Base-by-base conservation (phyloP, 164 flowering plant species). In the Pachysandra terminalis region DNA sequence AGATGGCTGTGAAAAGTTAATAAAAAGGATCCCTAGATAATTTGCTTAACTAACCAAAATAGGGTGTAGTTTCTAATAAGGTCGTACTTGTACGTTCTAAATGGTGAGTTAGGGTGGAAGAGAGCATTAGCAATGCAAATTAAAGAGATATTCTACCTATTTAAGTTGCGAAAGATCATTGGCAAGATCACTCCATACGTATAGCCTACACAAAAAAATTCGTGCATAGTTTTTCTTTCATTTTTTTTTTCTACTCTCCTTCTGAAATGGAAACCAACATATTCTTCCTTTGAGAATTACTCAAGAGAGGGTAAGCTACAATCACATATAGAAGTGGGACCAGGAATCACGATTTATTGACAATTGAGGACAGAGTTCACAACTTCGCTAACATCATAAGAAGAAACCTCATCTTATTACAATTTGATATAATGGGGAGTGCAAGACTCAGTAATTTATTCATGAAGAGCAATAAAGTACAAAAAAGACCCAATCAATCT, bases 371-470 rank as follows among this genome's bases (percentile, higher is more conserved):
- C 51, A 45, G 17, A 45, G 51, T 15, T 10, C 10, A 45, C 17
- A 10, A 45, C 17, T 45, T 10, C 14, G 5, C 45, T 40, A 5
- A 40, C 45, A 5, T 40, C 10, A 10, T 10, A 45, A 45, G 17
- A 45, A 10, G 9, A 10, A 45, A 45, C 51, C 14, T 13, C 14
- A 45, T 12, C 51, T 10, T 45, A 12, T 10, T 15, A 45, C 51
- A 45, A 45, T 45, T 45, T 45, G 10, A 45, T 45, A 45, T 45
- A 2, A 45, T 45, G 51, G 37, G 37, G 37, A 32, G 5, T 32
- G 37, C 7, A 32, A 12, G 19, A n/a, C 54, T 52, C 35, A 69
- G 3, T 54, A 52, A 61, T n/a, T 23, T 69, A 61, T 54, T 54
- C 60, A 54, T 54, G 21, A 54, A 27, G 17, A 23, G 15, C 19